These are phyloP conservation scores for Coemansia sp. DNA, from an alignment of 192 early-diverging fungal species.

Conservation along the genomic window DNA sequence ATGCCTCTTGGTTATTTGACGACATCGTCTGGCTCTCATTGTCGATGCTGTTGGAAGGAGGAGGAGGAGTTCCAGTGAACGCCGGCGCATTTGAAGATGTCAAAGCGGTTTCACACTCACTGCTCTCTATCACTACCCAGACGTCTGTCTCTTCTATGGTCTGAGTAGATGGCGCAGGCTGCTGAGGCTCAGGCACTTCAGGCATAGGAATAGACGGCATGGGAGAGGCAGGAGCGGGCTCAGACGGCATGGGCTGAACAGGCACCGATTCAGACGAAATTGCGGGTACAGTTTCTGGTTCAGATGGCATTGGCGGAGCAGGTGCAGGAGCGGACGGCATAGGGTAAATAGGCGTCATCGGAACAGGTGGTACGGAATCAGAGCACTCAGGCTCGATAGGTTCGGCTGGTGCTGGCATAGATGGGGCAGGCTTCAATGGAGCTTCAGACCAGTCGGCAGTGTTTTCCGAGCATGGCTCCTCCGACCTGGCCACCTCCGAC, in stretches of 20 bases:
- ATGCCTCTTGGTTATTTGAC: too few relatives aligned
- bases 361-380: neutral
- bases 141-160: too few relatives aligned
- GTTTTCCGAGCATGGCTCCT: slow-evolving; percentile 1
- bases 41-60: neutral
- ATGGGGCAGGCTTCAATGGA: neutral
- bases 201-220: slow-evolving; percentile 17
- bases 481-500: neutral
- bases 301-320: neutral
- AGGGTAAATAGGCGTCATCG: neutral
- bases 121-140: neutral
- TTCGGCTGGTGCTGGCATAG: neutral
- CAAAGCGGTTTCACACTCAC: neutral
- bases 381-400: neutral
- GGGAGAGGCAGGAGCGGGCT: slow-evolving; percentile 11
- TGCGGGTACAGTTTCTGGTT: slow-evolving; percentile 1
- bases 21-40: too few relatives aligned
- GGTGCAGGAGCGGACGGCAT: slow-evolving; percentile 9
- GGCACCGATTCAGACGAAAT: slow-evolving; percentile 5
- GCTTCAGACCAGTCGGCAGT: neutral
- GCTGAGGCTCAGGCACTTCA: slow-evolving; percentile 5
- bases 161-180: slow-evolving; percentile 10
- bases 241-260: slow-evolving; percentile 6
- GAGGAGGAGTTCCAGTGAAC: slow-evolving; percentile 18
- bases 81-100: neutral